These are phyloP conservation scores for Amylocystis lapponica DNA, from an alignment of 768 basidiomycete species.

Conservation along the genomic window DNA sequence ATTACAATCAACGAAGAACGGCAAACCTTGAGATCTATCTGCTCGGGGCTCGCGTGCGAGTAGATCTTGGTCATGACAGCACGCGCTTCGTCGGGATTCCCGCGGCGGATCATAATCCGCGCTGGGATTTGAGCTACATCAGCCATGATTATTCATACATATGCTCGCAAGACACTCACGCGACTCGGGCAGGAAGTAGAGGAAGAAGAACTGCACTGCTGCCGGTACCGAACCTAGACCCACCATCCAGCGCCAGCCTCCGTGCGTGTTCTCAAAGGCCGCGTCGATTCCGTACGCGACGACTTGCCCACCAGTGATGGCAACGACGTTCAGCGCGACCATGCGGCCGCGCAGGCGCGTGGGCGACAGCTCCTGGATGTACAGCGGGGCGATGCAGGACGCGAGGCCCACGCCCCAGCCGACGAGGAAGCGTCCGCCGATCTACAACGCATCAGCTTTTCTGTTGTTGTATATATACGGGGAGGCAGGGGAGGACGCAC, in stretches of 20 bases:
- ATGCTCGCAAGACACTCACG: conserved; percentile 41
- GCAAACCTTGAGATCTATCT: conserved; percentile 61
- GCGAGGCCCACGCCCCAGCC: conserved; percentile 73
- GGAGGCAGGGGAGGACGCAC: conserved; percentile 21
- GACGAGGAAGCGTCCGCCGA: conserved; percentile 69
- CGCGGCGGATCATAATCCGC: conserved; percentile 60
- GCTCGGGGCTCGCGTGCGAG: conserved; percentile 51
- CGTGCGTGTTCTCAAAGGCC: conserved; percentile 48
- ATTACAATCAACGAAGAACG: background rate
- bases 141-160: background rate
- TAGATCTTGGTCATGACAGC: conserved; percentile 65
- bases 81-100: conserved; percentile 44
- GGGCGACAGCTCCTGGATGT: conserved; percentile 80
- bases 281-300: conserved; percentile 73
- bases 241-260: conserved; percentile 84
- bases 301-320: conserved; percentile 78
- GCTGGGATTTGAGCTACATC: conserved; percentile 25
- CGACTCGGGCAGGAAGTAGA: conserved; percentile 72
- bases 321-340: conserved; percentile 78
- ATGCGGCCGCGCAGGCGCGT: conserved; percentile 69
- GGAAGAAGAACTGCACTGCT: conserved; percentile 50
- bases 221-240: conserved; percentile 70
- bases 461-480: background rate
- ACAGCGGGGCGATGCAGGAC: conserved; percentile 73
- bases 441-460: conserved; percentile 27